Evolutionary conservation across 2,329 filamentous ascomycete genomes (phyloP).

Genomic region (Aspergillus sp.): DNA sequence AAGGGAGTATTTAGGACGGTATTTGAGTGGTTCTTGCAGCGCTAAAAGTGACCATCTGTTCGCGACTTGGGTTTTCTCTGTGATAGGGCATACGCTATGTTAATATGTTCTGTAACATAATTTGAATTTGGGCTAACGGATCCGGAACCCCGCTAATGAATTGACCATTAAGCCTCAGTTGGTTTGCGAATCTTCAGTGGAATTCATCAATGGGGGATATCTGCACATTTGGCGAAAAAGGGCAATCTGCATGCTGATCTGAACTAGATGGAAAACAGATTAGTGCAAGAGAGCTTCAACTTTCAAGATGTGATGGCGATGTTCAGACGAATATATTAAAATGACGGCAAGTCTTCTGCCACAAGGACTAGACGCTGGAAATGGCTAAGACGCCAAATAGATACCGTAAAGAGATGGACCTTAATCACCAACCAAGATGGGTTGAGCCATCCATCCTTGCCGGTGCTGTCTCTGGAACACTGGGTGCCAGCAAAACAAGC

Average conservation of each 20-base stretch:
- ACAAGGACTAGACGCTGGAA: too few species aligned
- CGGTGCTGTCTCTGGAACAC: neutral
- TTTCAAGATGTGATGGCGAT: neutral
- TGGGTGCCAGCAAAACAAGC: neutral
- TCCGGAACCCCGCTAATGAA: neutral
- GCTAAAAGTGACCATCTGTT: constrained; percentile 26
- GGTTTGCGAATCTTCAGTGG: too few species aligned
- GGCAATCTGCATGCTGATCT: neutral
- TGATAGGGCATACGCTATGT: neutral
- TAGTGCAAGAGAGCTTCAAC: neutral
- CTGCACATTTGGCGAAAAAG: neutral
- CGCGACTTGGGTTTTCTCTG: constrained; percentile 1
- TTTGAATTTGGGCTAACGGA: neutral
- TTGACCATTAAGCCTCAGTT: neutral
- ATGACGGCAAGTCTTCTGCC: too few species aligned
- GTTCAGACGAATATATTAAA: neutral
- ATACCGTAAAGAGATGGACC: too few species aligned
- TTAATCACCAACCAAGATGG: neutral
- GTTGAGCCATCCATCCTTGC: neutral
- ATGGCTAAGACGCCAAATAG: too few species aligned
- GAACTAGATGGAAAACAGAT: neutral
- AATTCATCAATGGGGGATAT: too few species aligned
- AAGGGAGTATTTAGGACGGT: constrained; percentile 76
- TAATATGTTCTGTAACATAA: neutral
- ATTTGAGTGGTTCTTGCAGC: constrained; percentile 75